A percentile compares a stretch with the other conserved stretches of the same genome.
Evolutionary conservation across 768 basidiomycete genomes (phyloP).

Genomic region (Termitomyces sp.): DNA sequence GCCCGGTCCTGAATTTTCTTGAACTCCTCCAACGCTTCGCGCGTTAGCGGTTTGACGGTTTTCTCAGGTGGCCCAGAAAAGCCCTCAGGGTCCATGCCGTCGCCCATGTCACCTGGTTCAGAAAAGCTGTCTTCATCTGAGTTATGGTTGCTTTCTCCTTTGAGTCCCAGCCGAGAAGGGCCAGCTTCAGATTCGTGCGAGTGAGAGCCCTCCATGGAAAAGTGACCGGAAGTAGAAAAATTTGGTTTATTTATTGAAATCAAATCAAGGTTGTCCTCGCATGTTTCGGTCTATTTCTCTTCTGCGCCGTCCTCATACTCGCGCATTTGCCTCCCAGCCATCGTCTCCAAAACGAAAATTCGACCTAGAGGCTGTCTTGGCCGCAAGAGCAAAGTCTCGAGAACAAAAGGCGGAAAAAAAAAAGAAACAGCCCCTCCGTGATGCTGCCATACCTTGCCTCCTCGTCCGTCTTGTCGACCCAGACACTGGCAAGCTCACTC

Average conservation of each 20-base stretch:
- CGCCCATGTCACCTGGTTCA: constrained; percentile 22
- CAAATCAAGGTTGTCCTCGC: no score
- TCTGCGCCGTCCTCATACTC: constrained; percentile 3
- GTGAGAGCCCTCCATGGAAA: background rate
- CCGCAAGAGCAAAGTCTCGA: background rate
- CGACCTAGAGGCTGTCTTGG: background rate
- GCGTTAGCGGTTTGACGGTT: constrained; percentile 66
- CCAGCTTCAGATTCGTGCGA: constrained; percentile 11
- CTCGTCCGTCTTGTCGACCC: constrained; percentile 45
- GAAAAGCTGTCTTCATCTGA: constrained; percentile 19
- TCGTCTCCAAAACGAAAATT: background rate
- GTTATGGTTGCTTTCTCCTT: constrained; percentile 18
- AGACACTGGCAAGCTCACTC: constrained; percentile 32
- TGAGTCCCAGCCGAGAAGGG: constrained; percentile 10
- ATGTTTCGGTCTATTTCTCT: constrained; percentile 19
- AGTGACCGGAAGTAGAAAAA: no score
- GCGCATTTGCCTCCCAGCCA: background rate
- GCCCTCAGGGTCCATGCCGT: constrained; percentile 55
- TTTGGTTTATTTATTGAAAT: no score
- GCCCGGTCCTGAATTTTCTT: constrained; percentile 68
- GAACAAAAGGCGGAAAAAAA: background rate
- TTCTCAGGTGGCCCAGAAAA: constrained; percentile 52
- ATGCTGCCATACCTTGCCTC: constrained; percentile 36
- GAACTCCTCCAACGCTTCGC: constrained; percentile 71
- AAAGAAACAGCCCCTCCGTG: constrained; percentile 14